phyloP scores from a whole-genome alignment of 176 grass and related monocot species.

The Zea luxurians region DNA sequence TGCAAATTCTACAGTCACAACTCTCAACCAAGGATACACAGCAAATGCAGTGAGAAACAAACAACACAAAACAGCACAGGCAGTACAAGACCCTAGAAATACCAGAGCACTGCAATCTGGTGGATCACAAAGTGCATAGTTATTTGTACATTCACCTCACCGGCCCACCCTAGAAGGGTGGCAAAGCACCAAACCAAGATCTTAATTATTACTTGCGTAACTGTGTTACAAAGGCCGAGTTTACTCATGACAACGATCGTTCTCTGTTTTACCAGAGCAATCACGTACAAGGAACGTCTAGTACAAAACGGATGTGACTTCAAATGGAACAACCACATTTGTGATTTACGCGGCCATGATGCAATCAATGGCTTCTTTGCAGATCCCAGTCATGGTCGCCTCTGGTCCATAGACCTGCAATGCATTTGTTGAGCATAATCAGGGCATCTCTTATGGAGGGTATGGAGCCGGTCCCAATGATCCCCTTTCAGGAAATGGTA shows the following conservation, averaged over 20 bases:
- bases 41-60: background rate
- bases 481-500: background rate
- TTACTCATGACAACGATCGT: constrained; percentile 21
- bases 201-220: constrained; percentile 23
- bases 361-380: constrained; percentile 92
- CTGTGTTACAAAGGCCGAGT: constrained; percentile 3
- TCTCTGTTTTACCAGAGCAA: constrained; percentile 23
- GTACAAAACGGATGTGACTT: constrained; percentile 18
- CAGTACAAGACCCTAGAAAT: background rate
- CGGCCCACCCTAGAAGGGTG: background rate
- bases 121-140: background rate
- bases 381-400: constrained; percentile 95
- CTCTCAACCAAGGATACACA: background rate
- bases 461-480: background rate
- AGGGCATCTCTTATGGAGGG: constrained; percentile 1
- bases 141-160: background rate
- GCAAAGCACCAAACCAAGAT: background rate
- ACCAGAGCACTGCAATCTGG: background rate
- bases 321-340: background rate
- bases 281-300: background rate
- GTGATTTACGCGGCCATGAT: constrained; percentile 57
- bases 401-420: constrained; percentile 91
- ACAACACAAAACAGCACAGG: background rate
- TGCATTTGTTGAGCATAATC: constrained; percentile 30
- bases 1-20: background rate